Percentiles rank a stretch among this genome's conserved stretches.
Evolutionary conservation across 2,329 filamentous ascomycete genomes (phyloP).

Genomic region (Colletotrichum musae): DNA sequence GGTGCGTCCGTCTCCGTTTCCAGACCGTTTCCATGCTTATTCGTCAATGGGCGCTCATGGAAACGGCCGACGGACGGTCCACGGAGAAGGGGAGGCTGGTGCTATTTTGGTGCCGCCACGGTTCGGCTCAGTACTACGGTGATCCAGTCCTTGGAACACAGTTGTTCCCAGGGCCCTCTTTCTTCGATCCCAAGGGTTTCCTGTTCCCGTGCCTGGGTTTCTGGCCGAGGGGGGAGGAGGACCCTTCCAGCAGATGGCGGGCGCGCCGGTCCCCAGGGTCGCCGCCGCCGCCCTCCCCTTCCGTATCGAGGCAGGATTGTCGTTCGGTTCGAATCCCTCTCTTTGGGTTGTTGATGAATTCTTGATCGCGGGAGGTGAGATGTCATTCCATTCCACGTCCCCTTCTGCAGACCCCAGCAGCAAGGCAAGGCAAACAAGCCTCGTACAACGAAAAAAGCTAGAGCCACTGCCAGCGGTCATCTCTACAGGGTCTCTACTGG

Average conservation of each 20-base stretch:
- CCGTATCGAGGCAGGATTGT: constrained; percentile 27
- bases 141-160: constrained; percentile 1
- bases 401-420: no score
- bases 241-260: constrained; percentile 19
- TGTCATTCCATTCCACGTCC: no score
- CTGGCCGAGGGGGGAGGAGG: background rate
- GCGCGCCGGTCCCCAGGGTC: background rate
- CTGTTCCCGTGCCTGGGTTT: constrained; percentile 12
- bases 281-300: background rate
- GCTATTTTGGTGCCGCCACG: constrained; percentile 18
- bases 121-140: constrained; percentile 6
- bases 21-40: constrained; percentile 19
- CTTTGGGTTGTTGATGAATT: background rate
- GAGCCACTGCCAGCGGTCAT: constrained; percentile 17
- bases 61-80: background rate
- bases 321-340: background rate
- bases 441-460: background rate
- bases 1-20: constrained; percentile 8
- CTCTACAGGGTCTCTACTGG: constrained; percentile 23
- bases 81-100: constrained; percentile 6
- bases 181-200: constrained; percentile 10
- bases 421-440: background rate
- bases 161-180: no score
- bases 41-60: constrained; percentile 22
- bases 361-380: background rate